Evolutionary conservation across 768 basidiomycete species (phyloP).

Genomic region (Termitomyces sp.): DNA sequence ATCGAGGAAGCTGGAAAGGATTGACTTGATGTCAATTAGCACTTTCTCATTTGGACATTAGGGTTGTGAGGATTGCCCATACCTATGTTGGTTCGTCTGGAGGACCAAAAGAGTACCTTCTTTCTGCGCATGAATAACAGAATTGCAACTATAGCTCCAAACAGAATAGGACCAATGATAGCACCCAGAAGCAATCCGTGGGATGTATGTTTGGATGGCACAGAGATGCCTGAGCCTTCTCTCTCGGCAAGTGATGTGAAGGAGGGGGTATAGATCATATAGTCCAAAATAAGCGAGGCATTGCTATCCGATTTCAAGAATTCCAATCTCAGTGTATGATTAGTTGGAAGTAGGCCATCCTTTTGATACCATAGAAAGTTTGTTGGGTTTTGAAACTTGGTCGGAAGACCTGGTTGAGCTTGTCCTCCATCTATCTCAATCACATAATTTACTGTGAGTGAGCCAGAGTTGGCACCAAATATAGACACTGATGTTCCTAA

Average conservation of each 20-base stretch:
- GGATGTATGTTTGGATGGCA: background rate
- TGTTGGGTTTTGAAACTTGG: background rate
- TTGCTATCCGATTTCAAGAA: background rate
- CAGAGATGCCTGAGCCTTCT: background rate
- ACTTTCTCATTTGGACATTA: background rate
- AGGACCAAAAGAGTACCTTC: background rate
- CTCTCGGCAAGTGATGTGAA: background rate
- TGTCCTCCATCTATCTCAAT: accelerated
- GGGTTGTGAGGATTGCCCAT: background rate
- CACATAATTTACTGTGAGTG: accelerated
- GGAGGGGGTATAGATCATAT: background rate
- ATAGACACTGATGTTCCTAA: background rate
- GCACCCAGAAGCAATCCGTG: background rate
- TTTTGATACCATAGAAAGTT: background rate
- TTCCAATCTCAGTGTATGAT: background rate
- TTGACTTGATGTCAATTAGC: background rate
- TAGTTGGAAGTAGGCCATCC: background rate
- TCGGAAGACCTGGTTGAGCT: background rate
- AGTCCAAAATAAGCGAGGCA: background rate
- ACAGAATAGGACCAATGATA: background rate
- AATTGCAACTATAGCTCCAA: background rate
- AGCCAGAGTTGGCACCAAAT: background rate
- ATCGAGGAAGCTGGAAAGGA: background rate
- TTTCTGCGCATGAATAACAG: background rate
- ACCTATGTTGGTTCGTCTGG: background rate